These are phyloP conservation scores for Leccinum fibrillosum DNA, from an alignment of 768 basidiomycete species.

Conservation along the genomic window DNA sequence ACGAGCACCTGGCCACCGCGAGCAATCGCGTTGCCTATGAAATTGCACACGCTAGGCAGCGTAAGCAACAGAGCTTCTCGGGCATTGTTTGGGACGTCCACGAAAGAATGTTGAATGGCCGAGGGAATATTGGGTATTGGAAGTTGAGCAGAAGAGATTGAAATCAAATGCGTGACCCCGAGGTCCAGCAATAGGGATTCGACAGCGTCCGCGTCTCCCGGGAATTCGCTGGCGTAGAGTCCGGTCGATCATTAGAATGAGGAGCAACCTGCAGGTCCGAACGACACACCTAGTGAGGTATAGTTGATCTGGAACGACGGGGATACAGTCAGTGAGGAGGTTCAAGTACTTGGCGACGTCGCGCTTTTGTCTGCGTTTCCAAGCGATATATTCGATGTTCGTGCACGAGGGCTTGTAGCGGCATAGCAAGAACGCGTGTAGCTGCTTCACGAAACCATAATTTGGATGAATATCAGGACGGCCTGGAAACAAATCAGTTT, in stretches of 20 bases:
- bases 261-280: not conserved
- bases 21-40: constrained; percentile 41
- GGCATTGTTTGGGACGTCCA: constrained; percentile 38
- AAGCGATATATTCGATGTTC: constrained; percentile 48
- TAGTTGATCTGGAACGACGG: constrained; percentile 47
- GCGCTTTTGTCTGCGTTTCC: constrained; percentile 54
- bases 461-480: constrained; percentile 40
- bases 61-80: constrained; percentile 43
- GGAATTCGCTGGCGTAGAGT: constrained; percentile 46
- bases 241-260: not conserved
- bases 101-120: constrained; percentile 37
- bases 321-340: constrained; percentile 48
- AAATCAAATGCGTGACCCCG: constrained; percentile 51
- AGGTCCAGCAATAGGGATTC: constrained; percentile 49
- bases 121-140: constrained; percentile 31
- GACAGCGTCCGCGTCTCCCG: constrained; percentile 47
- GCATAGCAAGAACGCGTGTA: constrained; percentile 52
- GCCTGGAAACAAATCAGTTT: constrained; percentile 23
- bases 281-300: constrained; percentile 46
- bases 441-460: constrained; percentile 55
- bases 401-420: constrained; percentile 41
- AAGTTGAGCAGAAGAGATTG: constrained; percentile 51
- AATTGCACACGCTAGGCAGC: constrained; percentile 44
- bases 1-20: constrained; percentile 49
- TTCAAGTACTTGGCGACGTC: constrained; percentile 53